A percentile compares a stretch with the other conserved stretches of the same genome.
Evolutionary conservation across 2,329 filamentous ascomycete species (phyloP).

Genomic region (Cryphonectria japonica): DNA sequence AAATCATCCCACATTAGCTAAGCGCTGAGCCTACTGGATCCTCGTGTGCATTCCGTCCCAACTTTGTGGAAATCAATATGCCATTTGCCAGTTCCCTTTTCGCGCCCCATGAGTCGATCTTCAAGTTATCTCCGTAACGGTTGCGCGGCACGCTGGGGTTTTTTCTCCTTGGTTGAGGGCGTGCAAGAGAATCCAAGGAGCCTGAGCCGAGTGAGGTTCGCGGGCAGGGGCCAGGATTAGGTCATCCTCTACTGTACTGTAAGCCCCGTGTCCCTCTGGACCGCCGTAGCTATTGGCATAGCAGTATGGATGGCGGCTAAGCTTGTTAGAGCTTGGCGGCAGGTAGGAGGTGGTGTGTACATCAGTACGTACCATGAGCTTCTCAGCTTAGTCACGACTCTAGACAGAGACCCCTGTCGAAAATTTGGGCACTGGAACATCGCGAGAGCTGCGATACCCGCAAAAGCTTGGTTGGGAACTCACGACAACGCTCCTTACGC

Average conservation of each 20-base stretch:
- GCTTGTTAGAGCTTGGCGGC: background rate
- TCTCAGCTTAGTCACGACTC: slow-evolving; percentile 22
- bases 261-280: background rate
- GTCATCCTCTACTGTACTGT: background rate
- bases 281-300: too few relatives aligned
- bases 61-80: background rate
- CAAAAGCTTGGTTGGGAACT: background rate
- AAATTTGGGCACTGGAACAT: slow-evolving; percentile 25
- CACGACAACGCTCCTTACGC: slow-evolving; percentile 8
- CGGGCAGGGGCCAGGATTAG: background rate
- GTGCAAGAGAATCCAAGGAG: background rate
- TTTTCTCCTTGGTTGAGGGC: background rate
- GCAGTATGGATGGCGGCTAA: background rate
- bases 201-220: background rate
- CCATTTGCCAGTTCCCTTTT: background rate
- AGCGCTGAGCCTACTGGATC: slow-evolving; percentile 32
- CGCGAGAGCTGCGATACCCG: background rate
- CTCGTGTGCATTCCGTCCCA: slow-evolving; percentile 10
- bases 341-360: background rate
- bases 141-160: background rate
- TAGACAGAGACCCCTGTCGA: slow-evolving; percentile 22
- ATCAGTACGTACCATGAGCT: background rate
- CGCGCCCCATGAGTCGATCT: slow-evolving; percentile 3
- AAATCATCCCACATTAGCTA: slow-evolving; percentile 38
- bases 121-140: background rate